Evolutionary conservation across 192 early-diverging fungal species (phyloP).

Genomic region (Coemansia sp.): DNA sequence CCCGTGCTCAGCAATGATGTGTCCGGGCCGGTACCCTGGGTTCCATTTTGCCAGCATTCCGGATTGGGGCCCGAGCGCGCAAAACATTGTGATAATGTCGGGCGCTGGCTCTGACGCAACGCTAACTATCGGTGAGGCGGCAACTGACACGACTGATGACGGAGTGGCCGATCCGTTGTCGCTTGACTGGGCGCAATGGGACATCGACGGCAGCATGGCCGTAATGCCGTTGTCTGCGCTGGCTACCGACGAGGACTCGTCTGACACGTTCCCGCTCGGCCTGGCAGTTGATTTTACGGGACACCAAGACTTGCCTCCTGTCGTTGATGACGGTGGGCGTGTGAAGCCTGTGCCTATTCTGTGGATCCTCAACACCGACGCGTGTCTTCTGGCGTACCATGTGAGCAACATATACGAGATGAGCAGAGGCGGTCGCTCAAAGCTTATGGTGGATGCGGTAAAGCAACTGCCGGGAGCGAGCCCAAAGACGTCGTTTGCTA

Average conservation of each 20-base stretch:
- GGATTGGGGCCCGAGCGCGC: slow-evolving; percentile 56
- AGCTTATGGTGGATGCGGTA: slow-evolving; percentile 38
- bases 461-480: slow-evolving; percentile 19
- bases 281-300: slow-evolving; percentile 73
- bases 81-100: slow-evolving; percentile 37
- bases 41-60: slow-evolving; percentile 63
- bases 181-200: slow-evolving; percentile 67
- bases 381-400: slow-evolving; percentile 64
- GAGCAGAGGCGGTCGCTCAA: slow-evolving; percentile 35
- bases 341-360: slow-evolving; percentile 68
- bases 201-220: slow-evolving; percentile 59
- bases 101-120: slow-evolving; percentile 37
- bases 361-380: slow-evolving; percentile 69
- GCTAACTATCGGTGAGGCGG: slow-evolving; percentile 41
- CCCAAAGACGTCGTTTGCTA: slow-evolving; percentile 17
- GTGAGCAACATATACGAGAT: slow-evolving; percentile 61
- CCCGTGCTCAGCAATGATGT: slow-evolving; percentile 57
- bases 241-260: slow-evolving; percentile 37
- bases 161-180: slow-evolving; percentile 24
- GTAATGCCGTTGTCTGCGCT: slow-evolving; percentile 60
- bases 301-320: slow-evolving; percentile 54
- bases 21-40: slow-evolving; percentile 53
- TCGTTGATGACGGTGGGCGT: slow-evolving; percentile 54
- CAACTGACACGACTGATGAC: slow-evolving; percentile 6
- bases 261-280: slow-evolving; percentile 69